Base-by-base conservation (phyloP, 179 eudicot genomes). In the Vitellaria paradoxa region DNA sequence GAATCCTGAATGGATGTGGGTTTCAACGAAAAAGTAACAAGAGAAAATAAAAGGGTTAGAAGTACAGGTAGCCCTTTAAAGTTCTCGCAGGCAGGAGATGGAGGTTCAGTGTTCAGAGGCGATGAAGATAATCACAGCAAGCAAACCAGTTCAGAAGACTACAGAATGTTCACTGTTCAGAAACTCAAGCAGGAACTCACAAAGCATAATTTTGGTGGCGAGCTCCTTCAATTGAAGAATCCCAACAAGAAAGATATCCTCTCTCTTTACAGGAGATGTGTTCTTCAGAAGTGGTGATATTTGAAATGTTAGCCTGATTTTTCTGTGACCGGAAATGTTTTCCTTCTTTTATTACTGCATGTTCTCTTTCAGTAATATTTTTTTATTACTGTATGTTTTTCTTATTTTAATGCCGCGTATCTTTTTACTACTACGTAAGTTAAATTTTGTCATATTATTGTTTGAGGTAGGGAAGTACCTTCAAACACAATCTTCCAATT, bases 181-280 rank as follows among this genome's bases (percentile, higher is more conserved):
- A 90, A 83, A 81, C 91, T 96, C 21, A 96, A 86, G 85, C 91
- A 87, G 72, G 97, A 89, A 82, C 91, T 96, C 46, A 92, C 97
- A 0, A 89, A 84, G 67, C 88, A 88, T 42, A 86, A 93, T 76
- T 89, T 91, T 69, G 99, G 99, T 3, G 94, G 84, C 46, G 92
- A 96, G 88, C 82, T 96, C 78, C 88, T 93, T 76, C 86, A 90
- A 80, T 80, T 93, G 82, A 91, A 80, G 88, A 86, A 87, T 57
- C 87, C 93, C 0, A 87, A 79, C 85, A 96, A 93, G 89, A 93
- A 90, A 80, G 98, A 93, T 10, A 85, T 90, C 53, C n/a, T 96
- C 52, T 89, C 98, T 66, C 86, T 96, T 70, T 96, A 96, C 60
- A 98, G 93, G 81, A 90, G 81, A 75, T 86, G 82, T 59, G 85